Evolutionary conservation across 495 filamentous ascomycete genomes (phyloP).

Genomic region (Penicillium steckii): DNA sequence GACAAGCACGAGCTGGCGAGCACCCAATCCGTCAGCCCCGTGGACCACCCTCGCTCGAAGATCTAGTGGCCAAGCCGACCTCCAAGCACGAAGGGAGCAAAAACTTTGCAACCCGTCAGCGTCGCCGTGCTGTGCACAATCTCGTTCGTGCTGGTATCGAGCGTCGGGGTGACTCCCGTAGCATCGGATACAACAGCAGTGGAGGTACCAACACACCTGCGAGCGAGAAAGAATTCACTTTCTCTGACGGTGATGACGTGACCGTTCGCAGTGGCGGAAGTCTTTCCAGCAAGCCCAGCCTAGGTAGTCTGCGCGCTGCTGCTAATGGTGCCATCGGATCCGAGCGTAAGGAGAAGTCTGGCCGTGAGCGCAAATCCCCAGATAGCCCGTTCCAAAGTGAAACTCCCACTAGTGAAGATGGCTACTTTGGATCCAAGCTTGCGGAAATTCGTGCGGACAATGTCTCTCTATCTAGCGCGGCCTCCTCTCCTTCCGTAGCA

Average conservation of each 20-base stretch:
- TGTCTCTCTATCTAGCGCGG: constrained; percentile 29
- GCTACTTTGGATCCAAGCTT: constrained; percentile 58
- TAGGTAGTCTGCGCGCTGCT: constrained; percentile 76
- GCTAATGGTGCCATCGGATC: constrained; percentile 84
- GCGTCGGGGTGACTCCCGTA: constrained; percentile 67
- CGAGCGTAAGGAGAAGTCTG: constrained; percentile 65
- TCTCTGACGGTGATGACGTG: constrained; percentile 82
- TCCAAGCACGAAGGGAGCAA: constrained; percentile 95
- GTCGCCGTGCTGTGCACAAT: constrained; percentile 86
- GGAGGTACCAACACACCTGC: constrained; percentile 83
- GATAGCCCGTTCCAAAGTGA: constrained; percentile 44
- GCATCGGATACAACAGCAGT: constrained; percentile 57
- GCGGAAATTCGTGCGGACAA: constrained; percentile 46
- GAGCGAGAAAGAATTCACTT: constrained; percentile 80
- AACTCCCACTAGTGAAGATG: constrained; percentile 58
- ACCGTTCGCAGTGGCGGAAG: constrained; percentile 79
- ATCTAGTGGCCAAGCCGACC: constrained; percentile 86
- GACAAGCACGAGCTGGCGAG: constrained; percentile 88
- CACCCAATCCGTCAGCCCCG: constrained; percentile 93
- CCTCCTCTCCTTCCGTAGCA: constrained; percentile 43
- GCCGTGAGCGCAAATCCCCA: constrained; percentile 57
- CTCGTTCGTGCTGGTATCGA: constrained; percentile 88
- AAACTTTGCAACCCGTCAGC: constrained; percentile 94
- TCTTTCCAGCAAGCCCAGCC: constrained; percentile 72
- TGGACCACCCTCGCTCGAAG: constrained; percentile 87